Evolutionary conservation across 345 rosid species (phyloP), one percentile per base, ranked within the genome.

Genomic region (Euclidium syriacum): DNA sequence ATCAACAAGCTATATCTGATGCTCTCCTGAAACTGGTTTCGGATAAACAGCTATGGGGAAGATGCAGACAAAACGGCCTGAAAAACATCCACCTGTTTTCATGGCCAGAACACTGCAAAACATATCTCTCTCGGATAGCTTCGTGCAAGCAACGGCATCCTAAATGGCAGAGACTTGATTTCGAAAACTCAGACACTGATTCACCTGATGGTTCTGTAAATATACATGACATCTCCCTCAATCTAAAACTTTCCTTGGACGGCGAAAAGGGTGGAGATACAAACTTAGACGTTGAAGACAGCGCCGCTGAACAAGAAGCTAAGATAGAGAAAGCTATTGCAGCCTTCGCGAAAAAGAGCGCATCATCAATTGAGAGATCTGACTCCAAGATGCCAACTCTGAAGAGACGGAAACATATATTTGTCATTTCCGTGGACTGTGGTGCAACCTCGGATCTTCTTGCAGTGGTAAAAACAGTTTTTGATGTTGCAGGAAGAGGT

Each of bases 41-140:
- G 10, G 86, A 79, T 67, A 87, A 81, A 71, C 83, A 84, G n/a
- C 86, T 87, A 25, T 84, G 95, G 95, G 71, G 64, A 67, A 84
- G 79, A 75, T 87, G 95, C 81, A 72, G 88, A 22, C 80, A 81
- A 35, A 81, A 84, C 63, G 95, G 95, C 14, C 73, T 84, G 20
- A 80, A 82, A 52, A 87, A 87, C 43, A 81, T 87, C 42, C 86
- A 85, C 75, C 52, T 69, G 44, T 85, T 73, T 66, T 83, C 95
- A 20, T 87, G 91, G 95, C 91, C 84, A 12, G 87, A 82, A 75
- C 91, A 87, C 47, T 84, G 95, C 70, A 87, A 75, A 68, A 68
- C 70, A 35, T 87, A 87, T 35, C 47, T 87, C 17, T 72, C 91
- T 27, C 82, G 86, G 20, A 81, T 87, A 75, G 77, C 80, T 38